Conservation (phyloP, 495 filamentous ascomycete genomes). For the Tuber microsphaerosporum region DNA sequence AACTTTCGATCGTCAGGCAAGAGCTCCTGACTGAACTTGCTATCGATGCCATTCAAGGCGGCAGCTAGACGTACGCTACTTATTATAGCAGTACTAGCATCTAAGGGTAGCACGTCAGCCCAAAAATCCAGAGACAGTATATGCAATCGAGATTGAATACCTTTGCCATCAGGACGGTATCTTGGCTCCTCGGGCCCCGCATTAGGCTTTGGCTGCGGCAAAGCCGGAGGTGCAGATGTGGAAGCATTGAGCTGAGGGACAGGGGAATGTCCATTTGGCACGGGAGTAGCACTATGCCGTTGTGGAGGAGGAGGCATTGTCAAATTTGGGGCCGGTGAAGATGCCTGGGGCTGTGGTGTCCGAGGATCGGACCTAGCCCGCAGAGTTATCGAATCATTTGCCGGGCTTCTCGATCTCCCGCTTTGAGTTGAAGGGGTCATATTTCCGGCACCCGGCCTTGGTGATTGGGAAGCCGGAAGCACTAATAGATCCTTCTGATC, state of each 20-base stretch:
- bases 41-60: conserved; percentile 55
- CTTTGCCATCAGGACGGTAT: conserved; percentile 42
- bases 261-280: conserved; percentile 24
- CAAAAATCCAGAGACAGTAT: conserved; percentile 34
- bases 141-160: conserved; percentile 28
- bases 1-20: conserved; percentile 29
- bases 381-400: conserved; percentile 30
- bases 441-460: not conserved
- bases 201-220: conserved; percentile 23
- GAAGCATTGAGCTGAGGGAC: conserved; percentile 27
- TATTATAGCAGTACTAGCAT: conserved; percentile 55
- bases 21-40: conserved; percentile 52
- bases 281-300: conserved; percentile 33
- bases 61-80: conserved; percentile 58
- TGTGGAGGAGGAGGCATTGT: conserved; percentile 34
- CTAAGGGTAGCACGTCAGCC: conserved; percentile 42
- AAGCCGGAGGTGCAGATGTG: conserved; percentile 20
- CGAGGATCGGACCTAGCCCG: conserved; percentile 21
- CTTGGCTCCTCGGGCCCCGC: conserved; percentile 39
- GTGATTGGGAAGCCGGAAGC: conserved; percentile 5
- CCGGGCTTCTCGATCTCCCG: conserved; percentile 21
- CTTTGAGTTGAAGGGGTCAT: not conserved
- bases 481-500: conserved; percentile 11
- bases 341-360: conserved; percentile 20
- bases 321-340: conserved; percentile 16